These are phyloP conservation scores for Corymbia maculata DNA, from an alignment of 345 rosid genomes.

Conservation along the genomic window DNA sequence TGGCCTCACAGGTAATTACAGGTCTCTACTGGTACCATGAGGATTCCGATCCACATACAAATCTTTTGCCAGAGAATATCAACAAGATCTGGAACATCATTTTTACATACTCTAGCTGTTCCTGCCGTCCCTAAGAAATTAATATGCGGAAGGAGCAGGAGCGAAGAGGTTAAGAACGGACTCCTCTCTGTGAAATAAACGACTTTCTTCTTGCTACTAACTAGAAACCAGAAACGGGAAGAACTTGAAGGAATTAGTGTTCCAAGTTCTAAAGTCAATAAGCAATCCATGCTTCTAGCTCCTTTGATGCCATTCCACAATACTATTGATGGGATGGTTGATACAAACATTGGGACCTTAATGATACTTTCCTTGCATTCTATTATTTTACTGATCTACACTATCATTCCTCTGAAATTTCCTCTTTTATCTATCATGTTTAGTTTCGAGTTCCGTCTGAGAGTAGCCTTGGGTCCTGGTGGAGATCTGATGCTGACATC, in stretches of 20 bases:
- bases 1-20: conserved; percentile 73
- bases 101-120: background rate
- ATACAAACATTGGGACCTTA: background rate
- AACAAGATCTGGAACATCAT: background rate
- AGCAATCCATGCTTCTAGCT: background rate
- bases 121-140: background rate
- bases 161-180: background rate
- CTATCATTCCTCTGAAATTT: background rate
- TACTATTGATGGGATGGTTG: background rate
- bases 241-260: background rate
- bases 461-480: conserved; percentile 68
- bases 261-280: background rate
- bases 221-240: background rate
- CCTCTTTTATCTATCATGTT: background rate
- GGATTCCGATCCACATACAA: background rate
- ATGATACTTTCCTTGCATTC: background rate
- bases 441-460: conserved; percentile 87
- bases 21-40: background rate
- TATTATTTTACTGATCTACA: background rate
- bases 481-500: conserved; percentile 86
- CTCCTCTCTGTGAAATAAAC: background rate
- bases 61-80: background rate
- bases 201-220: background rate
- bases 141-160: background rate
- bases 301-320: background rate